Conservation (phyloP, 2,329 filamentous ascomycete genomes). For the Hansfordia pulvinata region DNA sequence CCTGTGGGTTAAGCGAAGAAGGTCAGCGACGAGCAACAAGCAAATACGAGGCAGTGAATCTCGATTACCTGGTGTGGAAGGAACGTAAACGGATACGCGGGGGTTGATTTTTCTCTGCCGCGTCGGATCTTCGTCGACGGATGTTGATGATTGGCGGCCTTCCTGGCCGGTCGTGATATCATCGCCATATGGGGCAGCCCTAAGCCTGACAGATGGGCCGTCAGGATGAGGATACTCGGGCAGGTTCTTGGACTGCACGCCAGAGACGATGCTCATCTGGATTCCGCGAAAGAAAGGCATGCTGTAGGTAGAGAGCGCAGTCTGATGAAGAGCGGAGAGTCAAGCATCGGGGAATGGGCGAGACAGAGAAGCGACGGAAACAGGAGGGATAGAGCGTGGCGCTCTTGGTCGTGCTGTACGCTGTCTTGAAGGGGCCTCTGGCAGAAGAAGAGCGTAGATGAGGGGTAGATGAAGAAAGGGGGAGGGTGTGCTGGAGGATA, state of each 20-base stretch:
- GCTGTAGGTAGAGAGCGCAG: constrained; percentile 1
- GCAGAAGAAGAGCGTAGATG: no score
- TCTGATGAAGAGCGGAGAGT: neutral
- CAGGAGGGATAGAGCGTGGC: no score
- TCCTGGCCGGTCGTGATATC: constrained; percentile 1
- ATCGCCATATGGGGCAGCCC: constrained; percentile 4
- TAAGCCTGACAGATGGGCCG: constrained; percentile 25
- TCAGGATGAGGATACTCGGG: constrained; percentile 43
- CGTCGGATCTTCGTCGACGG: constrained; percentile 14
- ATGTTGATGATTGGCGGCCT: constrained; percentile 8
- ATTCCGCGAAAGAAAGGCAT: constrained; percentile 38
- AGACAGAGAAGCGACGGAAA: no score
- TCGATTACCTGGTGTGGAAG: constrained; percentile 39
- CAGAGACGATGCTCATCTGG: constrained; percentile 27
- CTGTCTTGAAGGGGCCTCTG: no score
- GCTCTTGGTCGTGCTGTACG: no score
- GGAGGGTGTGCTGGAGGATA: no score
- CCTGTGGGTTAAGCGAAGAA: constrained; percentile 22
- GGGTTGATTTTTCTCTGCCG: constrained; percentile 22
- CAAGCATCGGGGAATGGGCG: neutral
- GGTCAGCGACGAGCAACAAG: constrained; percentile 3
- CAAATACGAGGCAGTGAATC: no score
- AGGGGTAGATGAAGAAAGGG: no score
- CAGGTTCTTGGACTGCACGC: constrained; percentile 21
- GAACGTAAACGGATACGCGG: constrained; percentile 40